Conservation (phyloP, 139 green algal species). For the Tetraselmis striata region DNA sequence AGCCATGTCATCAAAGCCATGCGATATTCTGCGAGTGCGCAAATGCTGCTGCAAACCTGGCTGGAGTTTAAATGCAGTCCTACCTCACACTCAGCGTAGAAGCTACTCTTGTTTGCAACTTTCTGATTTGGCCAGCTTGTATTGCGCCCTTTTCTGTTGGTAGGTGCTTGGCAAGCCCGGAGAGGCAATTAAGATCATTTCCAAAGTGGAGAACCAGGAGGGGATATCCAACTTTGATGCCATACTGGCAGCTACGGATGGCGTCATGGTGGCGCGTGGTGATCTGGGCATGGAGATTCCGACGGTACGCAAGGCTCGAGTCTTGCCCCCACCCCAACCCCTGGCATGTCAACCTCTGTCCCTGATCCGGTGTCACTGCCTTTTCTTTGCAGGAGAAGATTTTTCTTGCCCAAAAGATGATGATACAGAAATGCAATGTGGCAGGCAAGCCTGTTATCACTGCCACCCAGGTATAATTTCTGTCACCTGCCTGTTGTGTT, state of each 20-base stretch:
- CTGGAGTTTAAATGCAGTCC: too few relatives aligned
- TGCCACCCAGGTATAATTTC: constrained; percentile 82
- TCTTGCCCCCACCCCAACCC: too few relatives aligned
- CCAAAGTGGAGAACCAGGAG: constrained; percentile 97
- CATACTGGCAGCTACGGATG: constrained; percentile 83
- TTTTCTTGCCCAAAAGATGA: constrained; percentile 98
- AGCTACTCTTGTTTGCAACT: too few relatives aligned
- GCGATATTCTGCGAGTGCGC: too few relatives aligned
- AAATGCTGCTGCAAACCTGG: too few relatives aligned
- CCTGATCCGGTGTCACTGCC: neutral
- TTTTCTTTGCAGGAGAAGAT: constrained; percentile 97
- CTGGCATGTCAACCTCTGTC: neutral
- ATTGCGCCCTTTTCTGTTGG: too few relatives aligned
- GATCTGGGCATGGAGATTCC: constrained; percentile 99
- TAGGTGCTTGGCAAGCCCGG: constrained; percentile 77
- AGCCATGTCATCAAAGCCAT: too few relatives aligned
- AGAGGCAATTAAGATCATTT: constrained; percentile 86
- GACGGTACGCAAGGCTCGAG: too few relatives aligned
- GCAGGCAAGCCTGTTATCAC: constrained; percentile 94
- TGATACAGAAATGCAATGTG: constrained; percentile 92
- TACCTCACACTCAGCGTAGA: too few relatives aligned
- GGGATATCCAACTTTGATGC: constrained; percentile 92
- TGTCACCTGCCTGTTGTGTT: too few relatives aligned
- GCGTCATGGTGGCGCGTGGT: constrained; percentile 83
- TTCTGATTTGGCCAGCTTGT: too few relatives aligned